These are phyloP conservation scores for Penicillium riverlandense DNA, from an alignment of 495 filamentous ascomycete genomes.

Conservation along the genomic window DNA sequence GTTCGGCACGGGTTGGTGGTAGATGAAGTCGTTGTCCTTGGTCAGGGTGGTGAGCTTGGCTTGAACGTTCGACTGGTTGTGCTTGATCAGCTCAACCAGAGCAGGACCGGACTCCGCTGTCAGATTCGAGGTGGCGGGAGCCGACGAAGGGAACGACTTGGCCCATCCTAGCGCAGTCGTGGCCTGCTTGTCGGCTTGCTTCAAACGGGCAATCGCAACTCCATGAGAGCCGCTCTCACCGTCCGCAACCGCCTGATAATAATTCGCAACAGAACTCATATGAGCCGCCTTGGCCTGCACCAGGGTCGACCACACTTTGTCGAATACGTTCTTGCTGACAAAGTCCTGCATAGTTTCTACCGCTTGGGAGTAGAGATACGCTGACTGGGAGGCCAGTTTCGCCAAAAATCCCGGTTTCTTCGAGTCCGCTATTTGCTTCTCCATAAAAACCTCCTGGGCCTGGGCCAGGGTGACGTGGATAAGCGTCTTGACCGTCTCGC, in stretches of 20 bases:
- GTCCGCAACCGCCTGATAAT: conserved; percentile 89
- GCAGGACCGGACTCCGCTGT: conserved; percentile 66
- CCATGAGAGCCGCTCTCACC: conserved; percentile 84
- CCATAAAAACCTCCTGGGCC: conserved; percentile 92
- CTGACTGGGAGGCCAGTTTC: conserved; percentile 86
- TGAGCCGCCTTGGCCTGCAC: conserved; percentile 82
- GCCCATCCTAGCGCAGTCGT: conserved; percentile 71
- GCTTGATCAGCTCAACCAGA: conserved; percentile 73
- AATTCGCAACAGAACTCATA: conserved; percentile 81
- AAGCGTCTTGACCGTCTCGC: conserved; percentile 90
- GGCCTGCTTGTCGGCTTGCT: conserved; percentile 67
- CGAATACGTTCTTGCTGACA: conserved; percentile 84
- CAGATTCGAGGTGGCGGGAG: conserved; percentile 76
- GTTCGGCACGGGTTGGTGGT: conserved; percentile 83
- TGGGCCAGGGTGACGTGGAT: conserved; percentile 92
- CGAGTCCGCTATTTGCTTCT: conserved; percentile 87
- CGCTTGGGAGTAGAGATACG: conserved; percentile 79
- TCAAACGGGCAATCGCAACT: conserved; percentile 74
- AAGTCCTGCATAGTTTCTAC: conserved; percentile 88
- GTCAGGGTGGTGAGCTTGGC: conserved; percentile 65
- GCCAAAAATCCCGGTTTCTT: conserved; percentile 92
- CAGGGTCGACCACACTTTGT: conserved; percentile 87
- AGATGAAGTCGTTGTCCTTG: conserved; percentile 98
- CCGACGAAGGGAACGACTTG: conserved; percentile 71
- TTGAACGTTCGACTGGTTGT: conserved; percentile 73